Conservation (phyloP, 225 moss, liverwort and hornwort genomes). For the Lunularia cruciata region DNA sequence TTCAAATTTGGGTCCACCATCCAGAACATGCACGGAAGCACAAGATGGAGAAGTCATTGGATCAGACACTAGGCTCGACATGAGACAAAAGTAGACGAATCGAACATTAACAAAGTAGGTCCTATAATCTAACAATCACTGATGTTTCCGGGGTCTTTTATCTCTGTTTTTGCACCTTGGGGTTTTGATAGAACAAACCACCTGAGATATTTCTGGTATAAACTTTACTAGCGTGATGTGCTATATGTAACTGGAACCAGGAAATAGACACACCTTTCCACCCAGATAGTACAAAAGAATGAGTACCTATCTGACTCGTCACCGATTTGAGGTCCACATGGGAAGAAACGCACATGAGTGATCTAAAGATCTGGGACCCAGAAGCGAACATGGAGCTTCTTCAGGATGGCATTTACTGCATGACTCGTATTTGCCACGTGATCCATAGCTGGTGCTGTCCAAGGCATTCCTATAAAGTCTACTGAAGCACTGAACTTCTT, state of each 20-base stretch:
- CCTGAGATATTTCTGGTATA: too few species aligned
- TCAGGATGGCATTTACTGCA: not conserved
- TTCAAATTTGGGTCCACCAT: not conserved
- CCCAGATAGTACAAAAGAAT: not conserved
- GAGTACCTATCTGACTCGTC: slow-evolving; percentile 2
- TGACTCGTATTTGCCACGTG: not conserved
- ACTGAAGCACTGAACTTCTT: not conserved
- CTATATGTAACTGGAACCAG: not conserved
- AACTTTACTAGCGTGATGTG: too few species aligned
- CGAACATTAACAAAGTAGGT: slow-evolving; percentile 1
- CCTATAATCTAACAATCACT: too few species aligned
- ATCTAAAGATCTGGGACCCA: not conserved
- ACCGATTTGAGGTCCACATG: not conserved
- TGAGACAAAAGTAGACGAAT: not conserved
- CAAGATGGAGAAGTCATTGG: not conserved
- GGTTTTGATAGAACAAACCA: too few species aligned
- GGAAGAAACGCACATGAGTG: not conserved
- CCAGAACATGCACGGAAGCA: not conserved
- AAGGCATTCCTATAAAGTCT: not conserved
- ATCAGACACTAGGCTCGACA: not conserved
- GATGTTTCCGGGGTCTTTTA: too few species aligned
- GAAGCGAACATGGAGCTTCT: not conserved
- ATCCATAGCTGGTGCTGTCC: not conserved
- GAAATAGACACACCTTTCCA: not conserved
- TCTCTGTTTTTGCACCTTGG: too few species aligned